Evolutionary conservation across 495 filamentous ascomycete genomes (phyloP).

Genomic region (Penicillium taxi): DNA sequence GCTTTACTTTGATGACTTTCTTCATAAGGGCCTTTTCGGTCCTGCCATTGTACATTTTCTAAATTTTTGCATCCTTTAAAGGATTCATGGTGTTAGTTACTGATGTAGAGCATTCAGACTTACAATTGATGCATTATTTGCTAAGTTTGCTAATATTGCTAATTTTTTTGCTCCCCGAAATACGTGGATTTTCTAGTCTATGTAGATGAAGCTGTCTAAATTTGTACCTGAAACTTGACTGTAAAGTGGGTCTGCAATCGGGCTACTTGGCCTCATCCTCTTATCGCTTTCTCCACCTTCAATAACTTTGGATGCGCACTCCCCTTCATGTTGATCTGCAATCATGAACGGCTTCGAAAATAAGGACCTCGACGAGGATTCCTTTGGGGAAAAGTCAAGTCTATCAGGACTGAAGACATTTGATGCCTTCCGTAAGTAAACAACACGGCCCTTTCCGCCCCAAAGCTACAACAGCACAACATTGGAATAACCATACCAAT

Average conservation of each 20-base stretch:
- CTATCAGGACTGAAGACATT: constrained; percentile 66
- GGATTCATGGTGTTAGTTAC: constrained; percentile 10
- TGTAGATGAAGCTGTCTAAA: neutral
- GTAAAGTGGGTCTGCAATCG: constrained; percentile 13
- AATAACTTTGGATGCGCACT: constrained; percentile 13
- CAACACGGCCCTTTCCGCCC: no score
- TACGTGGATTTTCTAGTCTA: constrained; percentile 4
- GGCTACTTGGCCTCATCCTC: constrained; percentile 35
- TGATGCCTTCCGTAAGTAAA: constrained; percentile 90
- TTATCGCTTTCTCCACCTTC: constrained; percentile 18
- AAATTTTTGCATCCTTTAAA: constrained; percentile 21
- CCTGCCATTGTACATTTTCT: constrained; percentile 21
- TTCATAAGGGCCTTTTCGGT: constrained; percentile 9
- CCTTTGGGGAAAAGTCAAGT: constrained; percentile 64
- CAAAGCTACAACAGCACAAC: no score
- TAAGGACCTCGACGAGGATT: constrained; percentile 64
- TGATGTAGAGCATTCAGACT: constrained; percentile 16
- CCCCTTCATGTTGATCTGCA: constrained; percentile 26
- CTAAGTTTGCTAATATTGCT: neutral
- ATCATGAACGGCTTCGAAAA: constrained; percentile 71
- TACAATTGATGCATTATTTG: constrained; percentile 11
- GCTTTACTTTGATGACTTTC: constrained; percentile 15
- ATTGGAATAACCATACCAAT: no score
- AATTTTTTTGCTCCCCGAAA: neutral
- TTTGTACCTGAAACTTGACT: neutral